Evolutionary conservation across 2,329 filamentous ascomycete genomes (phyloP).

Genomic region (Nothopassalora personata): DNA sequence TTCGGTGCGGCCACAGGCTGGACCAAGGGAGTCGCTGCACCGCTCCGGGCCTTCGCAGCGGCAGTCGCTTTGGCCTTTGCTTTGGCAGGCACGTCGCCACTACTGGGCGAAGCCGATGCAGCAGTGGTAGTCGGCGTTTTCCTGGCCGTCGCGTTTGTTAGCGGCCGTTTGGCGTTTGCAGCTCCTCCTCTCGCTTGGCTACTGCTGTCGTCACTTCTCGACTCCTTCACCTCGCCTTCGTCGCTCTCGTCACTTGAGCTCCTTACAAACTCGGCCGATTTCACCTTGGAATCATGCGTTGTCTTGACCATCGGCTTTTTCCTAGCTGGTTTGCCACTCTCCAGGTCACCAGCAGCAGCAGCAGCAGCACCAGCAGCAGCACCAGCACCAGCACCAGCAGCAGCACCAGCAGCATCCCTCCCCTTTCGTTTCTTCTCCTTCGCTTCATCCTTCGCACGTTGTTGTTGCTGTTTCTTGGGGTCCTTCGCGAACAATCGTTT

Average conservation of each 20-base stretch:
- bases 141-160: constrained; percentile 11
- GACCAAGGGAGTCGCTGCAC: constrained; percentile 1
- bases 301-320: constrained; percentile 28
- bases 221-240: constrained; percentile 33
- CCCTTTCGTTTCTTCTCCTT: constrained; percentile 45
- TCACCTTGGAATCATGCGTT: constrained; percentile 42
- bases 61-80: constrained; percentile 12
- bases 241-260: constrained; percentile 44
- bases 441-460: constrained; percentile 34
- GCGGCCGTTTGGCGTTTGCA: constrained; percentile 11
- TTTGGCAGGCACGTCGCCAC: constrained; percentile 21
- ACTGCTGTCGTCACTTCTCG: constrained; percentile 17
- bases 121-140: constrained; percentile 13
- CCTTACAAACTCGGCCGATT: constrained; percentile 50
- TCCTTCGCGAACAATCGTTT: constrained; percentile 43
- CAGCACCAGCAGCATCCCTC: constrained; percentile 32
- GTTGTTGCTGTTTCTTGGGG: constrained; percentile 38
- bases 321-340: constrained; percentile 25
- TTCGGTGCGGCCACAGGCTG: constrained; percentile 17
- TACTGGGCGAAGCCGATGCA: constrained; percentile 17
- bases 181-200: constrained; percentile 15
- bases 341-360: constrained; percentile 26
- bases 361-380: too few relatives aligned
- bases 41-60: constrained; percentile 13
- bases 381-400: too few relatives aligned